These are phyloP conservation scores for Daldinia grandis DNA, from an alignment of 495 filamentous ascomycete species.

Conservation along the genomic window DNA sequence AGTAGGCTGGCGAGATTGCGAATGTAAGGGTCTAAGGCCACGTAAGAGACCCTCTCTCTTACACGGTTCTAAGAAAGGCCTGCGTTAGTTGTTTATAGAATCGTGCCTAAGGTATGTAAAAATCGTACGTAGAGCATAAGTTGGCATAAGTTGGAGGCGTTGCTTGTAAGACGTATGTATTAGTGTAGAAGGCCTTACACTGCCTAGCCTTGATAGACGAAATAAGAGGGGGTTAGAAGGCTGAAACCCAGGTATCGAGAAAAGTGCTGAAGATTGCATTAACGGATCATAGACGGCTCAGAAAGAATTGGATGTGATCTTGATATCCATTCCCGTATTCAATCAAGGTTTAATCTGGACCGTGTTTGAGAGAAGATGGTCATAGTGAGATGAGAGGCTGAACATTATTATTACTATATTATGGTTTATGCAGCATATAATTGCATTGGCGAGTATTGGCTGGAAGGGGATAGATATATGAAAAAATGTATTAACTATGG, in stretches of 20 bases:
- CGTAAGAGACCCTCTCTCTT: slow-evolving; percentile 23
- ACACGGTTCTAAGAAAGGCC: slow-evolving; percentile 1
- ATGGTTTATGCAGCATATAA: neutral
- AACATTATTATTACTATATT: slow-evolving; percentile 4
- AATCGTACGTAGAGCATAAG: slow-evolving; percentile 1
- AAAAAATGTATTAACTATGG: neutral
- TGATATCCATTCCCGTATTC: slow-evolving; percentile 6
- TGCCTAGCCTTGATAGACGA: neutral
- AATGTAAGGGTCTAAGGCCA: slow-evolving; percentile 24
- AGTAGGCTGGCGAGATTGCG: slow-evolving; percentile 28
- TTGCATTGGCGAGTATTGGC: neutral
- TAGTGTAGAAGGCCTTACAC: neutral
- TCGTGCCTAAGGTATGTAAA: neutral
- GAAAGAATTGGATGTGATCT: neutral
- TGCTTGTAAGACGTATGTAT: neutral
- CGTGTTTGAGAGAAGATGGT: slow-evolving; percentile 1
- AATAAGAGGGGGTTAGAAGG: neutral
- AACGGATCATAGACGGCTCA: neutral
- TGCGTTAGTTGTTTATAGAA: neutral
- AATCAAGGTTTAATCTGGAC: neutral
- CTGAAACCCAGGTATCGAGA: slow-evolving; percentile 15
- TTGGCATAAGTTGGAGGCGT: neutral
- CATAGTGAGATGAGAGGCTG: neutral
- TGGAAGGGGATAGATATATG: neutral
- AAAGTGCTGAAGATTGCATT: slow-evolving; percentile 22